A percentile compares a stretch with the other conserved stretches of the same genome.
phyloP scores from a whole-genome alignment of 176 grass and related monocot genomes.

The Raddia guianensis region DNA sequence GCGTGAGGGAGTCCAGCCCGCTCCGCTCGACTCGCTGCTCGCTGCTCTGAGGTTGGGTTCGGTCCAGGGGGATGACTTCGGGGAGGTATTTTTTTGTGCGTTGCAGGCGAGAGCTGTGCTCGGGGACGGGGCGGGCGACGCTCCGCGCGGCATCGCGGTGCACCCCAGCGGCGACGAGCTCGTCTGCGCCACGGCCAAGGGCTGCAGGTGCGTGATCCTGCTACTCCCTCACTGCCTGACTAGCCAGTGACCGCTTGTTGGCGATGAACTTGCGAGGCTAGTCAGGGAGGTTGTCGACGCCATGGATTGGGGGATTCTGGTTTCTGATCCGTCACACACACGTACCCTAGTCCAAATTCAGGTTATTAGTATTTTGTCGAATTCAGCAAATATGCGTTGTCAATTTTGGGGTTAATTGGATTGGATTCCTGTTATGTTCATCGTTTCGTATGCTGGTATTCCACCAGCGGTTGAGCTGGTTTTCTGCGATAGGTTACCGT shows the following conservation, averaged over 20 bases:
- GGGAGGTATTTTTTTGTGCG: background rate
- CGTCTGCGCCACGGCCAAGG: slow-evolving; percentile 65
- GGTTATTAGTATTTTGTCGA: background rate
- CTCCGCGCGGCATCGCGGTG: slow-evolving; percentile 71
- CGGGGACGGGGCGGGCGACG: slow-evolving; percentile 43
- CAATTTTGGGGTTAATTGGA: background rate
- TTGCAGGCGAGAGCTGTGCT: slow-evolving; percentile 66
- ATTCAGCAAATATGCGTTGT: background rate
- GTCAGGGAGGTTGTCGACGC: background rate
- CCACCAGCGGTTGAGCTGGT: background rate
- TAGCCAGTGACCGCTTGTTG: background rate
- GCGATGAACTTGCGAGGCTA: background rate
- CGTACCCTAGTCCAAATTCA: background rate
- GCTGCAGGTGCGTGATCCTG: slow-evolving; percentile 73
- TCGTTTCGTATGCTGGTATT: background rate
- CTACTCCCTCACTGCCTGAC: background rate
- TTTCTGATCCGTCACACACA: background rate
- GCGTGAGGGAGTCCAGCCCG: background rate
- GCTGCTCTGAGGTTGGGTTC: slow-evolving; percentile 1
- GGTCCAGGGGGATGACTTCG: background rate
- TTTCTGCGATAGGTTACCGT: background rate
- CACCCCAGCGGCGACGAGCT: slow-evolving; percentile 89
- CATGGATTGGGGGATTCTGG: slow-evolving; percentile 3
- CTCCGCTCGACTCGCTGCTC: background rate
- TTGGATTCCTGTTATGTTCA: background rate